Evolutionary conservation across 208 protist genomes (phyloP), one percentile per base, ranked within the genome.

Genomic region (Crithidia sp.): DNA sequence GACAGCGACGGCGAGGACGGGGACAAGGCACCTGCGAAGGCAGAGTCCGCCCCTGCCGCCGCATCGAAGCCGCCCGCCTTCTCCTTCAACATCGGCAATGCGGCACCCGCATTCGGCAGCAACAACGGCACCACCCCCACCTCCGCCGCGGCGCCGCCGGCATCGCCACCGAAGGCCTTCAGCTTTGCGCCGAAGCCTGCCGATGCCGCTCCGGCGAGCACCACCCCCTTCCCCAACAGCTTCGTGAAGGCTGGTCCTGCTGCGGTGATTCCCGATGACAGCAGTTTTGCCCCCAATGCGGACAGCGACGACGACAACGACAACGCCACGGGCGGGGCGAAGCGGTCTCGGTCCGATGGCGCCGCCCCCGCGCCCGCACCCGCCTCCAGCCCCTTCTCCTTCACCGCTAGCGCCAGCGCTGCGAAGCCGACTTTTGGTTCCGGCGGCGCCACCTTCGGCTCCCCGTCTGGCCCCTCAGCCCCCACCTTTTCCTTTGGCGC

Each of bases 211-310:
- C 36, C 74, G 6, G 19, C 57, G 10, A 65, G 58, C 39, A 60
- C 56, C 7, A 50, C 67, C 7, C 36, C 63, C 5, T 55, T n/a
- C n/a, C n/a, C 10, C 16, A 80, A 75, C 62, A 55, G 69, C 3
- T 94, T 94, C 77, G 68, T 86, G 39, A 83, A 87, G 73, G 55
- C 61, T n/a, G 86, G 89, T 7, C 86, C 86, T 12, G 74, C 86
- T 13, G 84, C 76, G 4, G 89, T 87, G 14, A 87, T 91, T 12
- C 61, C 77, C 2, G 77, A 84, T 5, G 89, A 95, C 71, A 75
- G 83, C 71, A 87, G 89, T 41, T 95, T 95, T 67, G 89, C 89
- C 1, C 70, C 88, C 6, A 74, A 82, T 67, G 80, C 85, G 17
- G 83, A 83, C 57, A 74, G 59, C 41, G 68, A 66, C 74, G 79